phyloP scores from a whole-genome alignment of 2,329 filamentous ascomycete genomes.

The Neoascochyta sp. region DNA sequence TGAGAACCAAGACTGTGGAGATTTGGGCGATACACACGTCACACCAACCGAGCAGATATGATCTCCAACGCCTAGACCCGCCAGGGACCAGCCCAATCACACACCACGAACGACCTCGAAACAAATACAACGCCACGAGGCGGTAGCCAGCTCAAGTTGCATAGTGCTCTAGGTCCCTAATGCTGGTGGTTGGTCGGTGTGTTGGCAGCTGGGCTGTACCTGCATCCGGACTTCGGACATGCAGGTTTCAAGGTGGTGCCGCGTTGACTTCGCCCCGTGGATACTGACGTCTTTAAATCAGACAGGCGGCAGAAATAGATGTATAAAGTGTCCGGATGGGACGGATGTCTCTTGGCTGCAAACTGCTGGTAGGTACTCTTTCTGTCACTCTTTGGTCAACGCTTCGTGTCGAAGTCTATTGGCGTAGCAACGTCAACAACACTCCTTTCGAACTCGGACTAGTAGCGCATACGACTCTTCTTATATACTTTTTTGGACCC shows the following conservation, averaged over 20 bases:
- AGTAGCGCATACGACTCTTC: no score
- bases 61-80: constrained; percentile 7
- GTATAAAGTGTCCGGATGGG: no score
- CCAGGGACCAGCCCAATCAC: constrained; percentile 6
- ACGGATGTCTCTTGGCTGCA: no score
- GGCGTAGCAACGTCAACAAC: no score
- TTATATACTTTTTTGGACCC: no score
- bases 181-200: constrained; percentile 6
- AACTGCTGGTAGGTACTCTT: no score
- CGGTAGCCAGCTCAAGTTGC: constrained; percentile 7
- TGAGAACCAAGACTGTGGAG: constrained; percentile 4
- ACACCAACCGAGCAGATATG: no score
- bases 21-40: constrained; percentile 6
- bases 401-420: no score
- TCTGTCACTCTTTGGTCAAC: no score
- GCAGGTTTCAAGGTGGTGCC: constrained; percentile 8
- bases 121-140: constrained; percentile 4
- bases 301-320: no score
- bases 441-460: no score
- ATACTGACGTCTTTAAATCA: no score
- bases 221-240: constrained; percentile 10
- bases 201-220: constrained; percentile 8
- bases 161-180: constrained; percentile 2
- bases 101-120: constrained; percentile 1
- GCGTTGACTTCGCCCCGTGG: constrained; percentile 4